Base-by-base conservation (phyloP, 2,329 filamentous ascomycete species). In the Diplodia sapinea region DNA sequence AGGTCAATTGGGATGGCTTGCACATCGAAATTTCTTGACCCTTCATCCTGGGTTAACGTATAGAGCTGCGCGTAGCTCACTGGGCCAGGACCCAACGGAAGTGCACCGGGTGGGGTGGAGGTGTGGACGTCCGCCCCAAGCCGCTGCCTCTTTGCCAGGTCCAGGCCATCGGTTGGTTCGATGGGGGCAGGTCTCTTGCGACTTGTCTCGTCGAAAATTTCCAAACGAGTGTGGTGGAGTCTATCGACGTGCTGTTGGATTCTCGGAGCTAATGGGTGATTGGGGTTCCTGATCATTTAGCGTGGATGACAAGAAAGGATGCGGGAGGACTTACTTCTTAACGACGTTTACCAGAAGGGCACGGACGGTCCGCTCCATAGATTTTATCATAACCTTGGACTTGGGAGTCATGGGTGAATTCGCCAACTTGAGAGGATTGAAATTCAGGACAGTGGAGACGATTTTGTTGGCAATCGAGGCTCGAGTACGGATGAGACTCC, bases 301-400 rank as follows among this genome's bases (percentile, higher is more conserved):
- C 11, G 13, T 26, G 20, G 8, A 23, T 17, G 20, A 15, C 11
- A 4, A 33, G 13, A 33, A 12, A 40, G 26, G 11, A n/a, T 1
- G 43, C 7, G 62, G 70, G 47, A 71, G 67, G 72, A 70, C 83
- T 71, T 83, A 92, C 90, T 88, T 87, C 81, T 94, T 94, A 72
- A 91, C 84, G 65, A 97, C 83, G 79, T 97, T 94, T 65, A 94
- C 86, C 49, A 98, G 84, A 56, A 99, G 82, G 72, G 93, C 88
- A 73, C 93, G 88, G 3, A 91, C 91, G 29, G 95, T 99, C 76
- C 96, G 93, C 78, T 97, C 94, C 88, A 99, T 95, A 5, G 94
- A 98, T 79, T 90, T 93, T 69, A 96, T 86, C 73, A 94, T 88
- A 69, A 99, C 90, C 73, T 91, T 93, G 61, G 87, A 86, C 75